A percentile compares a stretch with the other conserved stretches of the same genome.
Evolutionary conservation across 2,329 filamentous ascomycete species (phyloP).

Genomic region (Sporothrix inflata): DNA sequence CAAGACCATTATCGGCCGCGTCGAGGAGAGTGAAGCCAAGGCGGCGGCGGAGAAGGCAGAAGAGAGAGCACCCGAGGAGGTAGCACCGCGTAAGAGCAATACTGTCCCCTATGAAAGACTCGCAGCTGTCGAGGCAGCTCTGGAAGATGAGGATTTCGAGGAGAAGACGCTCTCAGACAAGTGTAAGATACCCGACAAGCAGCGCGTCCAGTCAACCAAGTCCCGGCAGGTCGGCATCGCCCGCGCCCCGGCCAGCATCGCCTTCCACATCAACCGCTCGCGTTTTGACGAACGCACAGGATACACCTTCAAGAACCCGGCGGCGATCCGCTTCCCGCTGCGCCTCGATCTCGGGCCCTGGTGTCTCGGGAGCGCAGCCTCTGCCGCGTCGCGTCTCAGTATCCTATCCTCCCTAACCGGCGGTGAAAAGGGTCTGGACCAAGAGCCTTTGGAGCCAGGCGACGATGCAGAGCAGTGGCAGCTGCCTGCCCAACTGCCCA

Average conservation of each 20-base stretch:
- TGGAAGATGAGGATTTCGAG: conserved; percentile 80
- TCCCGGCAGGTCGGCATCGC: conserved; percentile 87
- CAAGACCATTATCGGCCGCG: conserved; percentile 50
- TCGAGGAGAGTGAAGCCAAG: conserved; percentile 44
- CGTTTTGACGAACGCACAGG: conserved; percentile 85
- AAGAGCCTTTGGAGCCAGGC: not conserved
- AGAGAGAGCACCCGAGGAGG: not conserved
- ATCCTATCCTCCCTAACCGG: not conserved
- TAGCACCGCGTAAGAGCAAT: conserved; percentile 43
- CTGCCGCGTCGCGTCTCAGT: conserved; percentile 3
- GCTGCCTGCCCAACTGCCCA: conserved; percentile 68
- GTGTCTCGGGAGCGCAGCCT: conserved; percentile 70
- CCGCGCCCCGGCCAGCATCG: conserved; percentile 76
- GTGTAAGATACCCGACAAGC: conserved; percentile 64
- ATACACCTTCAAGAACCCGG: conserved; percentile 79
- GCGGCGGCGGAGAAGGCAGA: conserved; percentile 6
- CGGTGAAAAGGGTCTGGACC: not conserved
- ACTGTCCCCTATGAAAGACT: conserved; percentile 58
- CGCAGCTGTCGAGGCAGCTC: conserved; percentile 66
- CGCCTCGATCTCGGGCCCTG: conserved; percentile 78
- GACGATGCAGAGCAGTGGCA: conserved; percentile 66
- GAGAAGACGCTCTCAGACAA: conserved; percentile 65
- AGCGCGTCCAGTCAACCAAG: conserved; percentile 77
- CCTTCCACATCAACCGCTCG: conserved; percentile 88
- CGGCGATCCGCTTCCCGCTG: conserved; percentile 75